Evolutionary conservation across 2,329 filamentous ascomycete species (phyloP).

Genomic region (Hypoxylon sp.): DNA sequence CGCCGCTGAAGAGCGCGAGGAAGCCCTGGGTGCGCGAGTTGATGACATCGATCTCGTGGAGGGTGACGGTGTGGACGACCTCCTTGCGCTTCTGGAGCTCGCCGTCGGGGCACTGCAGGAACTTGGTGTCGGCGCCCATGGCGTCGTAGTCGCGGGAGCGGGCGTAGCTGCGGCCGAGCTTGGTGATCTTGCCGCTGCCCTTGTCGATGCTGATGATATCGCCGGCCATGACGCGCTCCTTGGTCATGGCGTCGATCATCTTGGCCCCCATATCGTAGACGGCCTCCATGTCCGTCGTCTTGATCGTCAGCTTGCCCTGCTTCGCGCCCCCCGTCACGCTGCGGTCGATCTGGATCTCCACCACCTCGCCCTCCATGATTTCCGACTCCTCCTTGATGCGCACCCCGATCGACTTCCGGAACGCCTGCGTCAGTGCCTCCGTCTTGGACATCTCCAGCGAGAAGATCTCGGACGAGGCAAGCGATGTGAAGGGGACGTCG

Average conservation of each 20-base stretch:
- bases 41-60: conserved; percentile 99
- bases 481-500: conserved; percentile 95
- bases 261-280: conserved; percentile 99
- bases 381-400: conserved; percentile 99
- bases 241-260: conserved; percentile 99
- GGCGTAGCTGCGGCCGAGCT: conserved; percentile 93
- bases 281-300: conserved; percentile 99
- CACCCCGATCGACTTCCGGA: conserved; percentile 97
- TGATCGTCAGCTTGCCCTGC: conserved; percentile 98
- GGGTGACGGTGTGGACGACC: conserved; percentile 93
- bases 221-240: conserved; percentile 98
- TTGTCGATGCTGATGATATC: conserved; percentile 99
- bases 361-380: conserved; percentile 98
- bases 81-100: conserved; percentile 98
- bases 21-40: conserved; percentile 99
- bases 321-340: conserved; percentile 97
- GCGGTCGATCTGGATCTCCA: conserved; percentile 97
- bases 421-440: conserved; percentile 97
- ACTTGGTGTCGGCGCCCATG: conserved; percentile 98
- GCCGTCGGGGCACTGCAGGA: conserved; percentile 96
- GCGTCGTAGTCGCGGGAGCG: conserved; percentile 98
- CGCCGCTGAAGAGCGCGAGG: conserved; percentile 94
- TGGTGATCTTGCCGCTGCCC: conserved; percentile 96
- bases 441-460: conserved; percentile 99
- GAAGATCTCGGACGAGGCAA: conserved; percentile 97